phyloP scores from a whole-genome alignment of 257 asterid genomes.

The Lavandula angustifolia region DNA sequence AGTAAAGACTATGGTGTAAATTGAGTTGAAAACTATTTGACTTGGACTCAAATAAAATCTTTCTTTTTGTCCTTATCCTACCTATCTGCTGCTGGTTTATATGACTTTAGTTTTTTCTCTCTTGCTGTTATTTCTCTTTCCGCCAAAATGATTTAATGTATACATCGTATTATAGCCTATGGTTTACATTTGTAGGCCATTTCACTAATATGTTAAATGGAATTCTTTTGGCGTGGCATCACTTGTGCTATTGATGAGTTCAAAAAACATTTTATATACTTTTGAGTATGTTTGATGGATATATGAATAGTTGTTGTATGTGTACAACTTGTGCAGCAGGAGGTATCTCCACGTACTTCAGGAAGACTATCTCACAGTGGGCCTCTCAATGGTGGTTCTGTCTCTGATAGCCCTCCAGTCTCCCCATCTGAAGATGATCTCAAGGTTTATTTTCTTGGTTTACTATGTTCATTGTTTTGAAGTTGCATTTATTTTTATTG shows the following conservation, averaged over 20 bases:
- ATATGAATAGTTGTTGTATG: background rate
- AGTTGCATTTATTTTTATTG: conserved; percentile 8
- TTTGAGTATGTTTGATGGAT: background rate
- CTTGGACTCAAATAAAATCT: conserved; percentile 29
- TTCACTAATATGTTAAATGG: background rate
- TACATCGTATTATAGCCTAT: no score
- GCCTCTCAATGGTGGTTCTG: conserved; percentile 75
- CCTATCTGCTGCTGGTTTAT: conserved; percentile 14
- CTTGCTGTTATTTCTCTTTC: background rate
- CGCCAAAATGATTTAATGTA: background rate
- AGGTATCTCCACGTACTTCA: conserved; percentile 94
- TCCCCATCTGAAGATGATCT: conserved; percentile 85
- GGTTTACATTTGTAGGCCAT: no score
- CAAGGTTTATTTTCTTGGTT: conserved; percentile 53
- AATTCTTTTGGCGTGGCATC: background rate
- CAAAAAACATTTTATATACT: no score
- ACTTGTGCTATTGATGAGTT: no score
- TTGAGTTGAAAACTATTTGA: conserved; percentile 16
- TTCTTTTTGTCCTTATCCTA: conserved; percentile 40
- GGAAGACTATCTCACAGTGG: conserved; percentile 97
- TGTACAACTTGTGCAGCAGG: conserved; percentile 65
- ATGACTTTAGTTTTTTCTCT: background rate
- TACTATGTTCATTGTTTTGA: background rate
- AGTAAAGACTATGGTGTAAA: conserved; percentile 37
- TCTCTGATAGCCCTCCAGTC: conserved; percentile 92